Percentiles rank a stretch among this genome's conserved stretches.
phyloP scores from a whole-genome alignment of 1,284 basidiomycete species.

The Melampsora larici-populina region DNA sequence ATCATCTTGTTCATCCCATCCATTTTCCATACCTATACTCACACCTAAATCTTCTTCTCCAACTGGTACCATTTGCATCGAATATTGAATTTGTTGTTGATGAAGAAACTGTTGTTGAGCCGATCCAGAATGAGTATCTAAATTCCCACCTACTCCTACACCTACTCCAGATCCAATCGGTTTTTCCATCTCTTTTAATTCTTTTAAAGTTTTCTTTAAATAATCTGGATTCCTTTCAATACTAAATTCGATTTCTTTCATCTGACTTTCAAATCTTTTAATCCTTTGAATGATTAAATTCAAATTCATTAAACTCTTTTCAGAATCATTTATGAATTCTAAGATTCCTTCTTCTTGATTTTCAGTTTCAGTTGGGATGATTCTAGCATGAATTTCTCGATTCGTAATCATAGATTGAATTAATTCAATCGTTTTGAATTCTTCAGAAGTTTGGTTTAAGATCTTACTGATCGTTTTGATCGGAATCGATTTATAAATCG shows the following conservation, averaged over 20 bases:
- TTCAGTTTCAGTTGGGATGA: background rate
- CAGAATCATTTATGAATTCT: background rate
- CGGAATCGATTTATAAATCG: constrained; percentile 35
- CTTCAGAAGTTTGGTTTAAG: background rate
- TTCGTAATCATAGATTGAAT: constrained; percentile 23
- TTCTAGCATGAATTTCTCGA: constrained; percentile 19
- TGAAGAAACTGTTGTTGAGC: no score
- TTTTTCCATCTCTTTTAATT: constrained; percentile 4
- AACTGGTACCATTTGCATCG: no score
- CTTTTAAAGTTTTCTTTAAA: constrained; percentile 11
- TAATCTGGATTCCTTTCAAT: constrained; percentile 28
- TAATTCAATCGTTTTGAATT: background rate
- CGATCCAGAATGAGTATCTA: no score
- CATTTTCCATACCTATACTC: constrained; percentile 22
- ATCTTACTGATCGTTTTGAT: background rate
- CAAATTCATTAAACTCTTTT: background rate
- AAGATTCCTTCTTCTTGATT: background rate
- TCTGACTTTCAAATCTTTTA: constrained; percentile 2
- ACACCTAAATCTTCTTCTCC: constrained; percentile 25
- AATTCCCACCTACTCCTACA: background rate
- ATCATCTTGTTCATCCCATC: constrained; percentile 25
- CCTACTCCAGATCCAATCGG: background rate
- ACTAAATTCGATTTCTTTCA: constrained; percentile 1
- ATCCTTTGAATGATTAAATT: constrained; percentile 10
- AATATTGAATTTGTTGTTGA: no score